Base-by-base conservation (phyloP, 768 basidiomycete species). In the Russula abietina region DNA sequence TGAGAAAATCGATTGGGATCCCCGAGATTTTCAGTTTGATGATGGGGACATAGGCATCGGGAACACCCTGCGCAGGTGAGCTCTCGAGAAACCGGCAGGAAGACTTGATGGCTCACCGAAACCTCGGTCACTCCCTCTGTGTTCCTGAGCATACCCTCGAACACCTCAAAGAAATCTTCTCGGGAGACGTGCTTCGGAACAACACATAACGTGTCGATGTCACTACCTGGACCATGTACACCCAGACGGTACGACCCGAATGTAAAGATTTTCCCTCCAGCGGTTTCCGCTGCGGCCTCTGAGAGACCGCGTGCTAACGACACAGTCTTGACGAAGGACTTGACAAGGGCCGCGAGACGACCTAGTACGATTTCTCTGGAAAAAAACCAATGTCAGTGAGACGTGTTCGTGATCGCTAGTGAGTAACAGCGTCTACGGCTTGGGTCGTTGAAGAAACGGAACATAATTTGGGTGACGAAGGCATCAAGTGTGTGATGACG, bases 151-250 rank as follows among this genome's bases (percentile, higher is more conserved):
- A 98, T 91, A 16, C 84, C 81, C 73, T 93, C 91, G 68, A 99
- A 95, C 28, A 86, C 79, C 0, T 89, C 87, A 71, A 97, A 97
- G 78, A 98, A 98, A 77, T 98, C 95, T 67, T 97, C 94, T 66
- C 93, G 83, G 60, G 88, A 89, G 60, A 98, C 89, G 74, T 98
- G 94, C 74, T 95, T 93, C 8, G 97, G 97, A 41, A 96, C 97
- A 39, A 98, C 96, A 71, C 93, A 91, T 24, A 99, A 77, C n/a
- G 95, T 97, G 78, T 99, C 97, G 73, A 99, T 98, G 83, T 99
- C 96, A 54, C 88, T 81, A 3, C 92, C 90, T 39, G 96, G 97
- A 14, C 92, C 93, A 74, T 98, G 97, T 24, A 98, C 97, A 62
- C 97, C 97, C 54, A 99, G 78, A 69, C 97, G 89, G 80, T 98